A percentile compares a stretch with the other conserved stretches of the same genome.
Conservation (phyloP, 2,329 filamentous ascomycete species). For the Penicillium psychrosexuale region DNA sequence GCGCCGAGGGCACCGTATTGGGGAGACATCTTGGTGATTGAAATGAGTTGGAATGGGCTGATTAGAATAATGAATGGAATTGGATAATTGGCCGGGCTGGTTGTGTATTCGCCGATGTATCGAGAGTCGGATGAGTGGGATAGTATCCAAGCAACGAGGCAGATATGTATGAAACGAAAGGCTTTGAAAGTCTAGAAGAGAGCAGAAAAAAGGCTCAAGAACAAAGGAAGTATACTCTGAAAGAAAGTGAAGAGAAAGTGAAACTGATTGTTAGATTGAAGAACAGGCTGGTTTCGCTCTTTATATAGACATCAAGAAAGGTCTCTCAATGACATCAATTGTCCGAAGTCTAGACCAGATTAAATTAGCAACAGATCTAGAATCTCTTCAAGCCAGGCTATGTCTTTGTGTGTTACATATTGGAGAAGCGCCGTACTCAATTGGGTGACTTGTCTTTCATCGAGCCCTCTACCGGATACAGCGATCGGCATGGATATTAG, state of each 20-base stretch:
- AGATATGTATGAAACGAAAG: not conserved
- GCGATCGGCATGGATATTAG: not conserved
- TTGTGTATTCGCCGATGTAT: not conserved
- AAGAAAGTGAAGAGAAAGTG: constrained; percentile 7
- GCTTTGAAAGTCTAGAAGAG: too few relatives aligned
- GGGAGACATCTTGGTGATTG: constrained; percentile 21
- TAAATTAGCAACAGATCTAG: constrained; percentile 16
- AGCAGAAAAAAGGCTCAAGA: not conserved
- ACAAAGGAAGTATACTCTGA: constrained; percentile 5
- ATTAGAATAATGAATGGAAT: not conserved
- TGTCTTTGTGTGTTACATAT: constrained; percentile 9
- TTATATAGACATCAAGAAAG: constrained; percentile 9
- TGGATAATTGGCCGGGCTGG: not conserved
- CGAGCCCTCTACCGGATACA: not conserved
- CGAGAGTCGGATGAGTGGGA: not conserved
- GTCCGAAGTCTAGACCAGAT: constrained; percentile 14
- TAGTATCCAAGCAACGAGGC: not conserved
- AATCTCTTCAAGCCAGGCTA: not conserved
- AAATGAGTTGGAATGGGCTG: not conserved
- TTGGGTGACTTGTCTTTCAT: not conserved
- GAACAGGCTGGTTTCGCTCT: constrained; percentile 1
- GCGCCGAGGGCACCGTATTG: constrained; percentile 69
- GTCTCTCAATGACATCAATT: not conserved
- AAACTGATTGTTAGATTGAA: constrained; percentile 8
- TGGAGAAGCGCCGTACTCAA: not conserved